A percentile compares a stretch with the other conserved stretches of the same genome.
Conservation (phyloP, 805 yeast species). For the Candida berthetii region DNA sequence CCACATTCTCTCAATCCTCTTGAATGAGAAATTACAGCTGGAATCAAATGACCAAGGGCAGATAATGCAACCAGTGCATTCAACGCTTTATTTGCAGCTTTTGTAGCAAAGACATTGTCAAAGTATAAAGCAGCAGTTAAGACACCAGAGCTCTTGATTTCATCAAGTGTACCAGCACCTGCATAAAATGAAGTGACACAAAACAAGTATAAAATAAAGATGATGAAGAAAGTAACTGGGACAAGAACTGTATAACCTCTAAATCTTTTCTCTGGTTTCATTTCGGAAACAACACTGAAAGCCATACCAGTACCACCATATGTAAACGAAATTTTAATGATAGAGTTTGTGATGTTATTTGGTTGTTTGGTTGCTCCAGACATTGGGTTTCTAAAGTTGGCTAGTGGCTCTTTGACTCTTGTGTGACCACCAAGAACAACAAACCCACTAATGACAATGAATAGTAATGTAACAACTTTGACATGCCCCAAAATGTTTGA, state of each 20-base stretch:
- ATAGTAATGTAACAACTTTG: conserved; percentile 26
- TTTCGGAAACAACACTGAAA: conserved; percentile 29
- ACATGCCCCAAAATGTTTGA: conserved; percentile 29
- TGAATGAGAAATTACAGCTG: conserved; percentile 44
- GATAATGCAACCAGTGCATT: conserved; percentile 41
- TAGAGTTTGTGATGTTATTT: conserved; percentile 35
- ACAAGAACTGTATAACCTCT: conserved; percentile 18
- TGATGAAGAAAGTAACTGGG: conserved; percentile 24
- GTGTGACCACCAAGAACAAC: conserved; percentile 31
- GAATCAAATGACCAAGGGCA: conserved; percentile 42
- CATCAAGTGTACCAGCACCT: conserved; percentile 16
- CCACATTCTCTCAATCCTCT: conserved; percentile 44
- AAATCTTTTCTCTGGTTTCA: conserved; percentile 25
- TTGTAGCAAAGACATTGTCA: conserved; percentile 24
- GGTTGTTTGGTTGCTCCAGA: conserved; percentile 35
- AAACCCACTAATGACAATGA: conserved; percentile 27
- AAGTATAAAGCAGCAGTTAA: conserved; percentile 26
- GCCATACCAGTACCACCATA: conserved; percentile 36
- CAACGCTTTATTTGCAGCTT: conserved; percentile 36
- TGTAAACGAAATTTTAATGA: conserved; percentile 36
- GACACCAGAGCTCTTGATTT: conserved; percentile 24
- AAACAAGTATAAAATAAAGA: conserved; percentile 27
- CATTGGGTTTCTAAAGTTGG: conserved; percentile 30
- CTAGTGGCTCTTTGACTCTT: conserved; percentile 23
- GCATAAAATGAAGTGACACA: conserved; percentile 29